These are phyloP conservation scores for Candida sanyaensis DNA, from an alignment of 1,139 yeast species.

Conservation along the genomic window DNA sequence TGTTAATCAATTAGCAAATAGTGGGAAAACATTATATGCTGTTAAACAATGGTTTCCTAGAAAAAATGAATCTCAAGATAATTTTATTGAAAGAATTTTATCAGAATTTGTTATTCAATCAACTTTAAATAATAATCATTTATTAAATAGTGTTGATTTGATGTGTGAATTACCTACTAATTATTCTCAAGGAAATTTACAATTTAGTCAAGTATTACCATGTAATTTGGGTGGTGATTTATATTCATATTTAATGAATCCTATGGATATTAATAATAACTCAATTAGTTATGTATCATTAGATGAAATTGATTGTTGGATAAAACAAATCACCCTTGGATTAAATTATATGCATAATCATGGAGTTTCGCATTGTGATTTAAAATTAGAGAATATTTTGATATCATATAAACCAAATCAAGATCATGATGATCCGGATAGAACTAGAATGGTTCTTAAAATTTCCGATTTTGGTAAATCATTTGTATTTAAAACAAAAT, in stretches of 20 bases:
- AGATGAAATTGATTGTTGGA: slow-evolving; percentile 67
- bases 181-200: slow-evolving; percentile 25
- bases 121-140: slow-evolving; percentile 67
- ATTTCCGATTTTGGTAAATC: slow-evolving; percentile 78
- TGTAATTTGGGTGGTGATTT: slow-evolving; percentile 76
- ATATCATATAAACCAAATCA: slow-evolving; percentile 19
- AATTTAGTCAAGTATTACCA: slow-evolving; percentile 78
- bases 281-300: slow-evolving; percentile 28
- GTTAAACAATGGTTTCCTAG: slow-evolving; percentile 60
- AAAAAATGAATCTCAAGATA: slow-evolving; percentile 54
- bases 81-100: slow-evolving; percentile 67
- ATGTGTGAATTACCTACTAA: slow-evolving; percentile 42
- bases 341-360: slow-evolving; percentile 67
- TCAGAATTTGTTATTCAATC: slow-evolving; percentile 79
- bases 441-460: slow-evolving; percentile 47
- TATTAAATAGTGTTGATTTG: slow-evolving; percentile 68
- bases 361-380: slow-evolving; percentile 78
- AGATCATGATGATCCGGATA: slow-evolving; percentile 19
- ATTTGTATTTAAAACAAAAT: slow-evolving; percentile 70
- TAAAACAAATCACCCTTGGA: slow-evolving; percentile 68
- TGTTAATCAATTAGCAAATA: too few relatives aligned
- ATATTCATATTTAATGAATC: slow-evolving; percentile 36
- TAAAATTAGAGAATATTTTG: slow-evolving; percentile 67
- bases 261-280: slow-evolving; percentile 16
- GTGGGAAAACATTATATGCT: slow-evolving; percentile 47